phyloP scores from a whole-genome alignment of 495 filamentous ascomycete species.

The Aspergillus indologenus region DNA sequence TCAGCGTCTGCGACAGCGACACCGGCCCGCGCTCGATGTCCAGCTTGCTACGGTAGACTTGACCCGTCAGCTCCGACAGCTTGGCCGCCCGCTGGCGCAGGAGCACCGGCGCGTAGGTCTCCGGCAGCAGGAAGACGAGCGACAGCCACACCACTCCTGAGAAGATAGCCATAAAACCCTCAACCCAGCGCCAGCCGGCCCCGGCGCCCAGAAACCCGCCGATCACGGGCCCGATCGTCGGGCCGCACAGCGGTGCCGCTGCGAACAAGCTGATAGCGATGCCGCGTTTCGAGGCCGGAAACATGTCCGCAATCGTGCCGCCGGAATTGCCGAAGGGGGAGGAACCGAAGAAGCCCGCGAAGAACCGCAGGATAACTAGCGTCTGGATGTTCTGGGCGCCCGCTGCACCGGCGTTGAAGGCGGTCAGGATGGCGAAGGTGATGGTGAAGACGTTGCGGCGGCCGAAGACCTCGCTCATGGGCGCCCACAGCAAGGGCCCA shows the following conservation, averaged over 20 bases:
- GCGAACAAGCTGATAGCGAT: slow-evolving; percentile 6
- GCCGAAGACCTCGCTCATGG: slow-evolving; percentile 4
- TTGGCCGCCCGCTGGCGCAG: background rate
- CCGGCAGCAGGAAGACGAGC: background rate
- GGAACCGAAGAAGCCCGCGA: slow-evolving; percentile 57
- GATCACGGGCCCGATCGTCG: background rate
- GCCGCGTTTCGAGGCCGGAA: slow-evolving; percentile 1
- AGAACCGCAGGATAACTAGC: slow-evolving; percentile 59
- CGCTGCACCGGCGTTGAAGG: slow-evolving; percentile 43
- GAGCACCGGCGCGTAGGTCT: slow-evolving; percentile 4
- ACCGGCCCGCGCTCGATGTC: background rate
- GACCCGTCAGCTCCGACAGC: background rate
- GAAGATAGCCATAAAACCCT: slow-evolving; percentile 3
- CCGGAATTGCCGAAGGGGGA: slow-evolving; percentile 1
- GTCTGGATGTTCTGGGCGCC: slow-evolving; percentile 52
- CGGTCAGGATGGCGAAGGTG: slow-evolving; percentile 1
- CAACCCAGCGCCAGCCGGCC: slow-evolving; percentile 4
- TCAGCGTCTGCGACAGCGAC: background rate
- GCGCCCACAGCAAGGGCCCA: slow-evolving; percentile 4
- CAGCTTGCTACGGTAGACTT: slow-evolving; percentile 2
- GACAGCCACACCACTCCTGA: slow-evolving; percentile 1
- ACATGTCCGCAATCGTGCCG: slow-evolving; percentile 4
- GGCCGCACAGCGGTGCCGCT: background rate
- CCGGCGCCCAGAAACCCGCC: background rate
- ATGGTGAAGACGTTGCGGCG: slow-evolving; percentile 1